Evolutionary conservation across 129 eudicot species (phyloP).

Genomic region (Lactuca sativa): DNA sequence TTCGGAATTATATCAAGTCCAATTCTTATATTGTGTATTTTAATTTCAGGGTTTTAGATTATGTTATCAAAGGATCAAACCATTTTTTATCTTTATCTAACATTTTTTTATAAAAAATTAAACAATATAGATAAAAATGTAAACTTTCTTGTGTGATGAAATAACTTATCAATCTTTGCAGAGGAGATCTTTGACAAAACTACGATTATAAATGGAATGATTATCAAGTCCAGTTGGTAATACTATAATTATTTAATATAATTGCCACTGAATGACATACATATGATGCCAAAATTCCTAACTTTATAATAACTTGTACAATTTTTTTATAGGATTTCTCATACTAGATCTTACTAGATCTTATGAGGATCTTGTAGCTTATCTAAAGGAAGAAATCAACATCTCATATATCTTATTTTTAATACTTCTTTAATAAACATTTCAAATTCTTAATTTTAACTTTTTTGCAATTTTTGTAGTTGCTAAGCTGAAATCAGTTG

Average conservation of each 20-base stretch:
- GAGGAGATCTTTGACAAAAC: not conserved
- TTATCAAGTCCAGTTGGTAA: constrained; percentile 5
- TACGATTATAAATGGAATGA: not conserved
- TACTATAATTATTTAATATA: not conserved
- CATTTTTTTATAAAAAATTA: too few species aligned
- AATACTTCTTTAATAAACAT: not conserved
- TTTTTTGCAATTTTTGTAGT: not conserved
- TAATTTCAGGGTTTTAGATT: not conserved
- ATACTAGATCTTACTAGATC: not conserved
- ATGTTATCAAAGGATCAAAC: not conserved
- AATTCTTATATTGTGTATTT: not conserved
- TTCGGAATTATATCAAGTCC: not conserved
- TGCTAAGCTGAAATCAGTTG: not conserved
- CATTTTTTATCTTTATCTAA: not conserved
- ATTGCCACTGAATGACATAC: not conserved
- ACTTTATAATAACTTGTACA: not conserved
- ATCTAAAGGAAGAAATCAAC: not conserved
- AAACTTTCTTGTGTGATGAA: not conserved
- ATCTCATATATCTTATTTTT: not conserved
- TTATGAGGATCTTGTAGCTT: not conserved
- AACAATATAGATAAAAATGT: too few species aligned
- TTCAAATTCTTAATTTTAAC: not conserved
- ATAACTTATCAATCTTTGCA: not conserved
- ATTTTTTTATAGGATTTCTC: not conserved
- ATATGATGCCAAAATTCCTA: not conserved